Conservation (phyloP, 306 rosid genomes). For the Lagenaria siceraria region DNA sequence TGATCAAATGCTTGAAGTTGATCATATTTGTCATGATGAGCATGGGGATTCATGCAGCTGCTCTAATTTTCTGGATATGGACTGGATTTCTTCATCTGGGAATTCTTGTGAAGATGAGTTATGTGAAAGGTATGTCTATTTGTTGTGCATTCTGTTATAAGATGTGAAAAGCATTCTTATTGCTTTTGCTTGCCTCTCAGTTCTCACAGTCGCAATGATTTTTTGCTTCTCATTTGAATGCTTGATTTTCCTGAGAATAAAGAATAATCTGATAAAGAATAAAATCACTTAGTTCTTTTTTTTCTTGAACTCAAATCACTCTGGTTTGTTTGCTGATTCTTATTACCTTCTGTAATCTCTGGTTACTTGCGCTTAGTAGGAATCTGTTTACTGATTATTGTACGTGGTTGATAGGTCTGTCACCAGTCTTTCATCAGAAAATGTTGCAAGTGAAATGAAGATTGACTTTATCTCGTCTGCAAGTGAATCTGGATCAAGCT, state of each 20-base stretch:
- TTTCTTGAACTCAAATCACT: not conserved
- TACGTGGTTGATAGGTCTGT: constrained; percentile 31
- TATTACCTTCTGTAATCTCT: not conserved
- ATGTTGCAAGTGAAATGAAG: constrained; percentile 38
- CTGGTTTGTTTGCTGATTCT: not conserved
- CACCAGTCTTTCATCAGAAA: constrained; percentile 49
- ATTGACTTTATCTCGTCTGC: constrained; percentile 36
- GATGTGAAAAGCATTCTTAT: not conserved
- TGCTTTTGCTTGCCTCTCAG: not conserved
- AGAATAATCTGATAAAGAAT: not conserved
- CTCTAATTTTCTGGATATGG: constrained; percentile 59
- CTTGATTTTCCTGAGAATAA: not conserved
- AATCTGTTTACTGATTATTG: constrained; percentile 2
- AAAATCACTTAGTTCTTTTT: not conserved
- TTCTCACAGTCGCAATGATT: not conserved
- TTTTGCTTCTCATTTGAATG: not conserved
- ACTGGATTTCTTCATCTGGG: constrained; percentile 81
- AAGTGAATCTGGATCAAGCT: constrained; percentile 41
- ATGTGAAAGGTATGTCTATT: constrained; percentile 44
- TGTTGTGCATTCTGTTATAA: not conserved
- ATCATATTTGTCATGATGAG: constrained; percentile 48
- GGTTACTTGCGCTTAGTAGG: not conserved
- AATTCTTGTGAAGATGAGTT: constrained; percentile 85
- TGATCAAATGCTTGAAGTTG: constrained; percentile 30
- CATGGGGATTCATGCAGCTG: constrained; percentile 58